These are phyloP conservation scores for Geranium rotundifolium DNA, from an alignment of 345 rosid genomes.

Conservation along the genomic window DNA sequence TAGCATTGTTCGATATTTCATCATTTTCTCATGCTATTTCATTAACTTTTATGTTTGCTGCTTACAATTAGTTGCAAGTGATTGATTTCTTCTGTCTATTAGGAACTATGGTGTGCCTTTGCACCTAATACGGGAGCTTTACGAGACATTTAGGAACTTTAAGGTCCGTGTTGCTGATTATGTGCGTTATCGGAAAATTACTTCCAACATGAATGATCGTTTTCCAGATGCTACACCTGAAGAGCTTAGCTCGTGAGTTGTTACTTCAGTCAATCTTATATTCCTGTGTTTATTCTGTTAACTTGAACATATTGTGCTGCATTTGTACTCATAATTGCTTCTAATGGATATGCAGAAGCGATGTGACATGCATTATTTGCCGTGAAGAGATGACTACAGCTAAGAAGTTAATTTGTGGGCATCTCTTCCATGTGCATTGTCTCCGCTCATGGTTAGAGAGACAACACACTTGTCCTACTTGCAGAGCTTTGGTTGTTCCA, in stretches of 20 bases:
- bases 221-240: slow-evolving; percentile 89
- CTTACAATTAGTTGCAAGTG: background rate
- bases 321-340: slow-evolving; percentile 1
- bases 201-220: slow-evolving; percentile 95
- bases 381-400: slow-evolving; percentile 98
- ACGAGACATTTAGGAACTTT: slow-evolving; percentile 93
- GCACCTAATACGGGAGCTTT: slow-evolving; percentile 88
- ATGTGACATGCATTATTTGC: slow-evolving; percentile 88
- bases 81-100: slow-evolving; percentile 12
- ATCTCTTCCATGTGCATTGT: slow-evolving; percentile 90
- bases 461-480: slow-evolving; percentile 93
- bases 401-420: slow-evolving; percentile 86
- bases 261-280: background rate
- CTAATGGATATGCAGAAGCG: slow-evolving; percentile 51
- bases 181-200: slow-evolving; percentile 78
- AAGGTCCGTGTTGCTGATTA: slow-evolving; percentile 87
- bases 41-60: background rate
- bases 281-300: background rate
- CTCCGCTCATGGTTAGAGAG: slow-evolving; percentile 96
- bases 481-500: slow-evolving; percentile 84
- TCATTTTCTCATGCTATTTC: background rate
- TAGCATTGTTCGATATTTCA: background rate
- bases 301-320: background rate
- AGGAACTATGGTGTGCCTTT: slow-evolving; percentile 94
- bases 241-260: slow-evolving; percentile 71